Conservation (phyloP, 352 stramenopile genomes). For the Phytophthora syringae region DNA sequence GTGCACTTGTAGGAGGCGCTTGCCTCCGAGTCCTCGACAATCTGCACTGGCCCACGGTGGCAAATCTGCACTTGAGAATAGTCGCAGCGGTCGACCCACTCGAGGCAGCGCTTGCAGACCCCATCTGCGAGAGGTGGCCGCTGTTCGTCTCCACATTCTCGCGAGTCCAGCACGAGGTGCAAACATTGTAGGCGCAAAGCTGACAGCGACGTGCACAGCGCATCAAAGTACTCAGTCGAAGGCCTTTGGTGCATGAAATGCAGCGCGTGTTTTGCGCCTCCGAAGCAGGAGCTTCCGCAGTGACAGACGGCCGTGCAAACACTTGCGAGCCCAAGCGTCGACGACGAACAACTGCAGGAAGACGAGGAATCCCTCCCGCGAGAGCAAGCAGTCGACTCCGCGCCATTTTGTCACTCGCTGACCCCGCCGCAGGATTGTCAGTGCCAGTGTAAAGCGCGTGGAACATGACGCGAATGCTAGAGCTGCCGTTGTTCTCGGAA, state of each 20-base stretch:
- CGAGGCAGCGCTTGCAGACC: slow-evolving; percentile 52
- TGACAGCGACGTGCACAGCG: slow-evolving; percentile 26
- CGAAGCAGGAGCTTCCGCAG: not conserved
- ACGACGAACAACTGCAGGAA: slow-evolving; percentile 41
- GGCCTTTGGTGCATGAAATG: slow-evolving; percentile 53
- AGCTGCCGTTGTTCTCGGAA: not conserved
- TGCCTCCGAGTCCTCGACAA: slow-evolving; percentile 36
- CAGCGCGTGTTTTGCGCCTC: slow-evolving; percentile 45
- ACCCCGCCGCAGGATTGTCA: not conserved
- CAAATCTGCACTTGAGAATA: slow-evolving; percentile 46
- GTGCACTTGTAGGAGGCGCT: not conserved
- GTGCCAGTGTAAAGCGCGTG: slow-evolving; percentile 23
- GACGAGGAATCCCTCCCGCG: slow-evolving; percentile 32
- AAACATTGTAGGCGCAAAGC: slow-evolving; percentile 58
- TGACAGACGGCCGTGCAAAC: slow-evolving; percentile 28
- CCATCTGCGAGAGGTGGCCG: slow-evolving; percentile 28
- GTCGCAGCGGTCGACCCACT: slow-evolving; percentile 52
- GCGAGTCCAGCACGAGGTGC: slow-evolving; percentile 43
- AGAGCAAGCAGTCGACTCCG: slow-evolving; percentile 34
- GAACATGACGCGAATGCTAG: slow-evolving; percentile 42
- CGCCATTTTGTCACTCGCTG: slow-evolving; percentile 35
- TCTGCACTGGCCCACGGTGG: slow-evolving; percentile 18
- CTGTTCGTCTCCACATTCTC: slow-evolving; percentile 54
- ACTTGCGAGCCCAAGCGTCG: slow-evolving; percentile 47
- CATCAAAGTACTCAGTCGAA: slow-evolving; percentile 22